These are phyloP conservation scores for Apophysomyces trapeziformis DNA, from an alignment of 371 early-diverging fungal genomes.

Conservation along the genomic window DNA sequence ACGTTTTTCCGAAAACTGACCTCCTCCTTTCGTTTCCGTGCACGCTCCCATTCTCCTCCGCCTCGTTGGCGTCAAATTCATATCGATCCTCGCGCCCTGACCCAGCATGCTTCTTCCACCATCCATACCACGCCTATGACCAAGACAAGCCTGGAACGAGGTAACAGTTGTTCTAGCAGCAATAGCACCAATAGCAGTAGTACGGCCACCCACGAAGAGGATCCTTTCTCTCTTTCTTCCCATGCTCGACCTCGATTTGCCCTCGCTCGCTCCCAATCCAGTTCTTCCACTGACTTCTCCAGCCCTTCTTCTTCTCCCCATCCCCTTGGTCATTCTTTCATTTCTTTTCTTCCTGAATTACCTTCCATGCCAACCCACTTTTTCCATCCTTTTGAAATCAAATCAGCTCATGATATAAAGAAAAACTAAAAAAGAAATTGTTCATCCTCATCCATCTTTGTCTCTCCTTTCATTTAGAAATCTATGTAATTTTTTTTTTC, in stretches of 20 bases:
- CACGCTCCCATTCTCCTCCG: constrained; percentile 30
- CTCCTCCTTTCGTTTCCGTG: constrained; percentile 22
- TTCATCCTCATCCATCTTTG: too few species aligned
- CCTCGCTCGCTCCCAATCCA: constrained; percentile 9
- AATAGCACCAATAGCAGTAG: constrained; percentile 14
- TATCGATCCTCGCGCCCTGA: constrained; percentile 22
- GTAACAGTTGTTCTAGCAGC: constrained; percentile 18
- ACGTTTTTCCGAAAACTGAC: constrained; percentile 23
- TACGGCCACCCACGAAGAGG: background rate
- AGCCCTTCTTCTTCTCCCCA: background rate
- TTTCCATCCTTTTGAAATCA: constrained; percentile 5
- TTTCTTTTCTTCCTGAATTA: constrained; percentile 8
- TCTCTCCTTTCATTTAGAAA: constrained; percentile 8
- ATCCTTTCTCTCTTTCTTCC: too few species aligned
- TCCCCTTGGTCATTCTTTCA: constrained; percentile 1
- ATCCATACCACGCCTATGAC: background rate
- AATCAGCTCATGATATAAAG: constrained; percentile 9
- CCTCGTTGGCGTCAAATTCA: constrained; percentile 28
- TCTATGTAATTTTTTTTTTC: constrained; percentile 5
- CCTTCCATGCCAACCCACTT: background rate
- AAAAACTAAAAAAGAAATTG: constrained; percentile 3
- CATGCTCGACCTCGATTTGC: background rate
- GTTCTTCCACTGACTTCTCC: constrained; percentile 6
- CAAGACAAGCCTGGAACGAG: constrained; percentile 24
- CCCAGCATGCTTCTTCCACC: background rate